Evolutionary conservation across 1,139 yeast species (phyloP), one percentile per base, ranked within the genome.

Genomic region (Candida albicans): DNA sequence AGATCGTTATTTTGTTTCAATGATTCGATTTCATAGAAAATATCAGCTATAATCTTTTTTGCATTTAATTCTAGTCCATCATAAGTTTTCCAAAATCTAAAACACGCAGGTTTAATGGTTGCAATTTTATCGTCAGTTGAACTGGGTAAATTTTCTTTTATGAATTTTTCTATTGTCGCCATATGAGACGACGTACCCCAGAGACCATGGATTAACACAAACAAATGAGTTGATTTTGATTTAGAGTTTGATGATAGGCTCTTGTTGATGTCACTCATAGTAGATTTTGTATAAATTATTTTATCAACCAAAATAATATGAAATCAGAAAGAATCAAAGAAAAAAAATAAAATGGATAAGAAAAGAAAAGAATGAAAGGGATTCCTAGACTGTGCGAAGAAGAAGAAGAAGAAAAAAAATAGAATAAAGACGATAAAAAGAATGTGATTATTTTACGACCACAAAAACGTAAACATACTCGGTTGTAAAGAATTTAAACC

Each of bases 171-270:
- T 39, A 87, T 65, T 10, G 86, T 72, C 33, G 72, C 65, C 78
- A 90, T 71, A 60, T 90, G 96, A 37, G 75, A 73, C 4, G 93
- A 86, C 35, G 84, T 82, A 2, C 97, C 97, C 87, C 95, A 88
- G 29, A 91, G 70, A 58, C 96, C 96, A 62, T 90, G 96, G 30
- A 87, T 74, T n/a, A 90, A 66, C 13, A 89, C 86, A 56, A 88
- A 82, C 37, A 90, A 65, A 59, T 89, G 96, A 26, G 78, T 78
- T 8, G 44, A 35, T 18, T 42, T 42, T 30, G 29, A n/a, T n/a
- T 27, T 27, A 27, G 29, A 4, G 29, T 4, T 27, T 27, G 29
- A 8, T 29, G 32, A n/a, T 4, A 30, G 35, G n/a, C n/a, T 33
- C 11, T 22, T 32, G 10, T 7, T 33, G 14, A 31, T 11, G 14